These are phyloP conservation scores for Ceratocystis eucalypticola DNA, from an alignment of 2,329 filamentous ascomycete species.

Conservation along the genomic window DNA sequence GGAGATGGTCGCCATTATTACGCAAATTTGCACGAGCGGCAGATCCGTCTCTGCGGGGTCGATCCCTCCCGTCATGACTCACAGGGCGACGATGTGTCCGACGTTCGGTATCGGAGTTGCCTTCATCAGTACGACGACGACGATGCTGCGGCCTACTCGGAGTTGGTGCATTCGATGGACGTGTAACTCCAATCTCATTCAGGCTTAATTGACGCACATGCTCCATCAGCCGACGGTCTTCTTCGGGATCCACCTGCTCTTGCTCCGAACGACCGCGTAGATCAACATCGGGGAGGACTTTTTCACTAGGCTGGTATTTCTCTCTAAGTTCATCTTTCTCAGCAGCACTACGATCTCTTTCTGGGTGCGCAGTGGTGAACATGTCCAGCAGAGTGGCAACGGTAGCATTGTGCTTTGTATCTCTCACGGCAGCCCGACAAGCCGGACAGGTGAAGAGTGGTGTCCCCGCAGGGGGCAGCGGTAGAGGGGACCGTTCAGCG, in stretches of 20 bases:
- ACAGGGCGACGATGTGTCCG: conserved; percentile 21
- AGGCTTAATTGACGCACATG: conserved; percentile 63
- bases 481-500: conserved; percentile 37
- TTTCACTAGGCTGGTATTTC: conserved; percentile 70
- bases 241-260: conserved; percentile 44
- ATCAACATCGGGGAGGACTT: conserved; percentile 54
- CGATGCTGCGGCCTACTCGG: conserved; percentile 9
- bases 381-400: conserved; percentile 84
- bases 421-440: conserved; percentile 75
- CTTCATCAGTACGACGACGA: conserved; percentile 13
- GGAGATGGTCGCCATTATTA: conserved; percentile 28
- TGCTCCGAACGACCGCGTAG: conserved; percentile 35
- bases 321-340: conserved; percentile 65
- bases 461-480: conserved; percentile 34
- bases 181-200: conserved; percentile 45
- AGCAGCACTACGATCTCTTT: conserved; percentile 50
- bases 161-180: conserved; percentile 21
- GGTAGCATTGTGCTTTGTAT: conserved; percentile 79
- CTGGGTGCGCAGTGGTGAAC: conserved; percentile 67
- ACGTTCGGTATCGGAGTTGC: conserved; percentile 17
- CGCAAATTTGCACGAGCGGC: conserved; percentile 11
- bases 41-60: neutral
- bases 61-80: conserved; percentile 22
- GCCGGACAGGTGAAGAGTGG: conserved; percentile 73
- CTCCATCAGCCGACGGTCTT: conserved; percentile 56